These are phyloP conservation scores for Aspergillus piperis DNA, from an alignment of 2,329 filamentous ascomycete genomes.

Conservation along the genomic window DNA sequence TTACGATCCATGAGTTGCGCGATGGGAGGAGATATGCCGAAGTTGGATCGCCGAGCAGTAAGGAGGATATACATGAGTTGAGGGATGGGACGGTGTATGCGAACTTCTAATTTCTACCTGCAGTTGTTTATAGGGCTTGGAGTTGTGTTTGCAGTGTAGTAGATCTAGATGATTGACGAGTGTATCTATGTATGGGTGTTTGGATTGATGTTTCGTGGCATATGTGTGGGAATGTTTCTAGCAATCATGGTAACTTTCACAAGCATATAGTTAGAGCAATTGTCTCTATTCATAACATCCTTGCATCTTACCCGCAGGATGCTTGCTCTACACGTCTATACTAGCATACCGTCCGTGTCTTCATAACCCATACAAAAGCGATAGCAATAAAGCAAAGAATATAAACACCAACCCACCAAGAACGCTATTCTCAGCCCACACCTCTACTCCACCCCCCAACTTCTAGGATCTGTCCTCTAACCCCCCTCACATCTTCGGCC, in stretches of 20 bases:
- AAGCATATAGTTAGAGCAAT: background rate
- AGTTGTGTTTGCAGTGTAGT: background rate
- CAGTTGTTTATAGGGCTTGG: background rate
- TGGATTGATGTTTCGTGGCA: background rate
- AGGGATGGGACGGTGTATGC: slow-evolving; percentile 47
- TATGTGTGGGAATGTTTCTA: no score
- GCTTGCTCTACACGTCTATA: background rate
- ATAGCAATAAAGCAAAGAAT: background rate
- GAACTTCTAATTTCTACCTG: slow-evolving; percentile 32
- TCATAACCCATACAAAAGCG: background rate
- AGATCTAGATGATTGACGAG: background rate
- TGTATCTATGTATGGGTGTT: background rate
- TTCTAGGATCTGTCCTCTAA: no score
- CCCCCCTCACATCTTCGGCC: slow-evolving; percentile 44
- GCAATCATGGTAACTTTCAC: background rate
- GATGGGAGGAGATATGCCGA: slow-evolving; percentile 46
- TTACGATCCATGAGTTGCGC: slow-evolving; percentile 46
- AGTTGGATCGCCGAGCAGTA: slow-evolving; percentile 40
- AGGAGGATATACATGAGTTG: slow-evolving; percentile 44
- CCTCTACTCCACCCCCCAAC: no score
- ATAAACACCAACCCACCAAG: background rate
- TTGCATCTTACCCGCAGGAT: background rate
- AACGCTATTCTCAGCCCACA: background rate
- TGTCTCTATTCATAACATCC: background rate
- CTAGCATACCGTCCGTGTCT: background rate